Evolutionary conservation across 176 grass and related monocot genomes (phyloP), one percentile per base, ranked within the genome.

Genomic region (Carex pumila): DNA sequence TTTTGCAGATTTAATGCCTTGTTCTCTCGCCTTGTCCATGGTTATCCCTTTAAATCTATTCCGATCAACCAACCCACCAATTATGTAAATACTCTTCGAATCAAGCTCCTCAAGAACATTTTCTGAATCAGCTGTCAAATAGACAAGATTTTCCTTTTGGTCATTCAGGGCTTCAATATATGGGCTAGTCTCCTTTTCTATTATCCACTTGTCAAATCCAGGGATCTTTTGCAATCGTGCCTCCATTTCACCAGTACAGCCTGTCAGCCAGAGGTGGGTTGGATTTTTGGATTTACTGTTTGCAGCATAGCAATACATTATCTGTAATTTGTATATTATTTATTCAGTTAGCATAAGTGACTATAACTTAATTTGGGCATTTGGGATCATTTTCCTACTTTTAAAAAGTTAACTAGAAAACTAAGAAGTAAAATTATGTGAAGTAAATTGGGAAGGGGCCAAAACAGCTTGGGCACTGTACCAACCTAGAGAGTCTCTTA

Each of bases 301-400:
- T 65, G 90, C 91, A 92, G 89, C 93, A 89, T 98, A 98, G 85
- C 93, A 98, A 62, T 95, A 98, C 93, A 98, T 98, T 65, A 95
- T 92, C 96, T 98, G 86, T 86, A 89, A 86, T 81, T 87, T 84
- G 3, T 15, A 47, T 53, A 76, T 54, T 56, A 17, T 49, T 82
- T 71, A 56, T 88, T 22, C 0, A 65, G 37, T 79, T 71, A 56
- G 32, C 59, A 65, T 61, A 37, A 47, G 45, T 54, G 5, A 47
- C 10, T 75, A 19, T 72, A 75, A 30, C 17, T 75, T 6, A 8
- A 75, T 53, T 75, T 30, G 67, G 3, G 32, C 15, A 71, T 10
- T 18, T 71, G 7, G 17, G 12, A 31, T 2, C 12, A 75, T 17
- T 1, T 12, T 75, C 11, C 15, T 25, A 29, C 6, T 52, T 52